A percentile compares a stretch with the other conserved stretches of the same genome.
phyloP scores from a whole-genome alignment of 2,329 filamentous ascomycete species.

The Ophiosphaerella narmari region DNA sequence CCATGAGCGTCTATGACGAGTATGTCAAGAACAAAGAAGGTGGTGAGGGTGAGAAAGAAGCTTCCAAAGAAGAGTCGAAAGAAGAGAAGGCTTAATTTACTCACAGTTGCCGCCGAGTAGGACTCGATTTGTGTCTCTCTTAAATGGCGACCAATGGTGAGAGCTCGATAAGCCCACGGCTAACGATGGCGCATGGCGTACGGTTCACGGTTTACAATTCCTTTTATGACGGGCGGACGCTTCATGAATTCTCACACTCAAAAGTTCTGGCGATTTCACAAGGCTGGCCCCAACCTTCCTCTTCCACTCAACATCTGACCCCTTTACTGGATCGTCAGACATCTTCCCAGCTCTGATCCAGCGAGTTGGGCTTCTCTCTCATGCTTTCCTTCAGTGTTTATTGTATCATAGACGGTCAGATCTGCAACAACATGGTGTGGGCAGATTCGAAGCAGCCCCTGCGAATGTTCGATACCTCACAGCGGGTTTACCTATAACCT shows the following conservation, averaged over 20 bases:
- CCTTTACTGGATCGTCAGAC: constrained; percentile 37
- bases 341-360: constrained; percentile 16
- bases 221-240: constrained; percentile 31
- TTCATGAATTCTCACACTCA: constrained; percentile 42
- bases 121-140: constrained; percentile 32
- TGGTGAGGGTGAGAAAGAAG: constrained; percentile 42
- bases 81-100: constrained; percentile 52
- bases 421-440: constrained; percentile 35
- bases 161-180: constrained; percentile 33
- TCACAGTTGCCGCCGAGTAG: constrained; percentile 36
- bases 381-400: constrained; percentile 31
- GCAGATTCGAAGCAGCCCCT: constrained; percentile 25
- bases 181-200: constrained; percentile 44
- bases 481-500: constrained; percentile 24
- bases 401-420: constrained; percentile 42
- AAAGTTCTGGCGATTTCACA: constrained; percentile 41
- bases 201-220: constrained; percentile 30
- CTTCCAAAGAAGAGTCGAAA: constrained; percentile 51
- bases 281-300: constrained; percentile 21
- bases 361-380: constrained; percentile 16
- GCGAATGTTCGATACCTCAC: constrained; percentile 37
- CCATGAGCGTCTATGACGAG: constrained; percentile 95
- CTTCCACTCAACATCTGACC: constrained; percentile 23
- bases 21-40: constrained; percentile 85
- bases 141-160: constrained; percentile 30